These are phyloP conservation scores for Raphidocelis subcapitata DNA, from an alignment of 139 green algal genomes.

Conservation along the genomic window DNA sequence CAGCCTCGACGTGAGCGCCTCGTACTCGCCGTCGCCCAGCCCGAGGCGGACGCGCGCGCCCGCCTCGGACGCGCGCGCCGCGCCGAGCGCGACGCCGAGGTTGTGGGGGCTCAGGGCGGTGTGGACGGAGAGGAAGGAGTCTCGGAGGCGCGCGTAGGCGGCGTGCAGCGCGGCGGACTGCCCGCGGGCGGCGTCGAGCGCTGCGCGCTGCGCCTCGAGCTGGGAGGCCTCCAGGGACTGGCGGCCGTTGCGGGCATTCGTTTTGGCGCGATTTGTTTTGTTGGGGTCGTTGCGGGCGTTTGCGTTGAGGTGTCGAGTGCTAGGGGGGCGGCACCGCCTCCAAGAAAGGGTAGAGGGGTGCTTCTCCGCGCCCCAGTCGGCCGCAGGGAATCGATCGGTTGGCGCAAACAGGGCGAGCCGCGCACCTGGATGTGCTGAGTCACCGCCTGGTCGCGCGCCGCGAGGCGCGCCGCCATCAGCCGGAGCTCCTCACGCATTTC, in stretches of 20 bases:
- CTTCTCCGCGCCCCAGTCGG: not conserved
- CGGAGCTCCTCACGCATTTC: conserved; percentile 18
- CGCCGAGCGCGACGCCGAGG: conserved; percentile 10
- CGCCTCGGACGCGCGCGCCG: no score
- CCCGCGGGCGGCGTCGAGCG: conserved; percentile 1
- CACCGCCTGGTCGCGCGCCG: conserved; percentile 15
- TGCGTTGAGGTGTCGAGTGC: not conserved
- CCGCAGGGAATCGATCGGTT: no score
- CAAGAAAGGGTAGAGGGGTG: not conserved
- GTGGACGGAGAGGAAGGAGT: conserved; percentile 17
- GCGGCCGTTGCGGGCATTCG: not conserved
- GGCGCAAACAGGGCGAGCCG: no score
- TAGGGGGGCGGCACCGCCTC: not conserved
- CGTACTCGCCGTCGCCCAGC: conserved; percentile 8
- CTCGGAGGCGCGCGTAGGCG: not conserved
- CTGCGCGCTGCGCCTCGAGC: conserved; percentile 4
- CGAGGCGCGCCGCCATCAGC: conserved; percentile 9
- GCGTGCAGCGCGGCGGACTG: not conserved
- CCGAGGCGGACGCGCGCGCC: not conserved
- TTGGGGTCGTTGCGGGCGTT: not conserved
- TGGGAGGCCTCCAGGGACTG: conserved; percentile 19
- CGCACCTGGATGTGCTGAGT: conserved; percentile 20
- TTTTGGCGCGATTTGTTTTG: not conserved
- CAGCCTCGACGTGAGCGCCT: conserved; percentile 19
- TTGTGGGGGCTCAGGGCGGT: conserved; percentile 27